These are phyloP conservation scores for Atkinsonella hypoxylon DNA, from an alignment of 2,329 filamentous ascomycete species.

Conservation along the genomic window DNA sequence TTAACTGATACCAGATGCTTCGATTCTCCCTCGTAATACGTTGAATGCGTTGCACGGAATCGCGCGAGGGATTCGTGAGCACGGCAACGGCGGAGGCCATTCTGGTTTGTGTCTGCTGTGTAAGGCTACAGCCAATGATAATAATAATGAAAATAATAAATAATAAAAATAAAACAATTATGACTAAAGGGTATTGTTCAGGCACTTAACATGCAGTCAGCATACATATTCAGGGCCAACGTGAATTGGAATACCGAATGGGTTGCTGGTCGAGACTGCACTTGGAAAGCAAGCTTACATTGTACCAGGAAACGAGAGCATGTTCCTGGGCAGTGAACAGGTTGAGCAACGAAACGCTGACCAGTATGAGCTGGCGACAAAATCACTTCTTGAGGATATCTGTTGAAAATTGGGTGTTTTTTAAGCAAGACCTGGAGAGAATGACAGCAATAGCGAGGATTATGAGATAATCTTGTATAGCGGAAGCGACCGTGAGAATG, in stretches of 20 bases:
- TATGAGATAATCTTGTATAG: not conserved
- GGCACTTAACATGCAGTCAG: too few relatives aligned
- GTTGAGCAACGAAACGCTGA: too few relatives aligned
- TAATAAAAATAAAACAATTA: too few relatives aligned
- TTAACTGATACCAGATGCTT: slow-evolving; percentile 67
- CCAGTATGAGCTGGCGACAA: not conserved
- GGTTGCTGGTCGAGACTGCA: too few relatives aligned
- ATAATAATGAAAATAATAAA: too few relatives aligned
- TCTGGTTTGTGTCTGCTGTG: slow-evolving; percentile 8
- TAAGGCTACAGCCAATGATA: too few relatives aligned
- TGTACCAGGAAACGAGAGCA: too few relatives aligned
- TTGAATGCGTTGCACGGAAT: slow-evolving; percentile 34
- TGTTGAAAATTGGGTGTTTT: not conserved
- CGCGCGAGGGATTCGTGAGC: slow-evolving; percentile 17
- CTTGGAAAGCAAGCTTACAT: too few relatives aligned
- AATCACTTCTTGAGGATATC: not conserved
- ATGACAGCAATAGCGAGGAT: not conserved
- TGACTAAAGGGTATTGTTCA: too few relatives aligned
- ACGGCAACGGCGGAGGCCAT: slow-evolving; percentile 23
- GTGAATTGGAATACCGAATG: too few relatives aligned
- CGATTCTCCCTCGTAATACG: slow-evolving; percentile 58
- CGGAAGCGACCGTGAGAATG: not conserved
- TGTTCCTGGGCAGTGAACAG: too few relatives aligned
- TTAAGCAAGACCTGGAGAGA: not conserved
- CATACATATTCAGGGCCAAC: too few relatives aligned